Conservation (phyloP, 441 rosid species). For the Gossypium davidsonii region DNA sequence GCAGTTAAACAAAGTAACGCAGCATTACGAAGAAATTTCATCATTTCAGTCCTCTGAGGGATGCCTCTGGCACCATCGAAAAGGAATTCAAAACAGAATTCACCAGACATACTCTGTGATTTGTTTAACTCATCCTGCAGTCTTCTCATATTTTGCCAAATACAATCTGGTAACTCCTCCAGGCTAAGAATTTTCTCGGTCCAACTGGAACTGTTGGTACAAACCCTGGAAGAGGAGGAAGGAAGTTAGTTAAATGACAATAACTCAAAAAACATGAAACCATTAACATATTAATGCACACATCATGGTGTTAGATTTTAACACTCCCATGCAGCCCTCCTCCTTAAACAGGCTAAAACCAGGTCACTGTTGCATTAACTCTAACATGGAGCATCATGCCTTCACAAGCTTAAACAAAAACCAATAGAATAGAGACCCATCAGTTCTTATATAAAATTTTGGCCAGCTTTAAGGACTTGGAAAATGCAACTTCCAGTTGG, state of each 20-base stretch:
- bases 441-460: not conserved
- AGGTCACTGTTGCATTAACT: not conserved
- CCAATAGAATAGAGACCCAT: not conserved
- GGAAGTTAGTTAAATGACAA: not conserved
- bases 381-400: not conserved
- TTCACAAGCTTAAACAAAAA: not conserved
- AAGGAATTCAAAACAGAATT: constrained; percentile 41
- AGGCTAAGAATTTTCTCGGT: constrained; percentile 55
- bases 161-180: constrained; percentile 58
- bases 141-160: constrained; percentile 45
- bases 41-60: constrained; percentile 45
- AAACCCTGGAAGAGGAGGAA: constrained; percentile 37
- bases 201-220: constrained; percentile 85
- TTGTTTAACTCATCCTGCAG: constrained; percentile 29
- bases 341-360: not conserved
- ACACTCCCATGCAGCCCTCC: constrained; percentile 2
- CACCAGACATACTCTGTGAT: constrained; percentile 26
- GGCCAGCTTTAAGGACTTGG: not conserved
- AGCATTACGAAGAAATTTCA: constrained; percentile 84
- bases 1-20: constrained; percentile 62
- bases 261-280: constrained; percentile 6
- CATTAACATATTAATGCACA: constrained; percentile 4
- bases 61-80: constrained; percentile 37
- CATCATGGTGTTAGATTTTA: not conserved
- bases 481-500: not conserved